A percentile compares a stretch with the other conserved stretches of the same genome.
Conservation (phyloP, 1,284 basidiomycete species). For the Rhodotorula sp. region DNA sequence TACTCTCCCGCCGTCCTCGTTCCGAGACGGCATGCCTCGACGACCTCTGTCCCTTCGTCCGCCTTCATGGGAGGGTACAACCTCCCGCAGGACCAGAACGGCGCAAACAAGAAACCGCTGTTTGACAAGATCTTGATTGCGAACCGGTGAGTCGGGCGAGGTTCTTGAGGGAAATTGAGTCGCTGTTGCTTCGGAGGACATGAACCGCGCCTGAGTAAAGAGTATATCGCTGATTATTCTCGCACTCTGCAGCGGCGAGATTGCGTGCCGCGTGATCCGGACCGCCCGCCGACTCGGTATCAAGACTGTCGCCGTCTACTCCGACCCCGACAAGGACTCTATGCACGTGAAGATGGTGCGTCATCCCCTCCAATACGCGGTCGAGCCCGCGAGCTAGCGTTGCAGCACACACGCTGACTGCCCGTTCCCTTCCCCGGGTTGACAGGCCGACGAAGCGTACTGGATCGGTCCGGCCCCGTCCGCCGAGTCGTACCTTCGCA, state of each 20-base stretch:
- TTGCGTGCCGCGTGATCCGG: conserved; percentile 86
- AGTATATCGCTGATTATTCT: not conserved
- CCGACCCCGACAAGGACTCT: conserved; percentile 73
- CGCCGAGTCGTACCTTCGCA: conserved; percentile 79
- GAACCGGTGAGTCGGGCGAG: conserved; percentile 59
- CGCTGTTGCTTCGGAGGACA: not conserved
- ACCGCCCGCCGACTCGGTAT: conserved; percentile 85
- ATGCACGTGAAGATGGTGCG: conserved; percentile 62
- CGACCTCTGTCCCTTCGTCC: no score
- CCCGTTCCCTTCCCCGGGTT: conserved; percentile 14
- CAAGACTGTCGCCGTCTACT: conserved; percentile 85
- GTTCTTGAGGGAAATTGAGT: not conserved
- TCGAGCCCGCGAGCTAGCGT: not conserved
- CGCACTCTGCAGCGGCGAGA: conserved; percentile 69
- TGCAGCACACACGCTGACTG: conserved; percentile 4
- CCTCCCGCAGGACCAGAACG: not conserved
- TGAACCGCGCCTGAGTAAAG: no score
- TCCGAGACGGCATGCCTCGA: not conserved
- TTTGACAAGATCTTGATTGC: conserved; percentile 76
- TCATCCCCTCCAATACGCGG: not conserved
- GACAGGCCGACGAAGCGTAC: conserved; percentile 89
- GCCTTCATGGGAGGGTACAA: no score
- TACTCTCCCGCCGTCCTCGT: no score
- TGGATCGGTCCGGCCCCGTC: conserved; percentile 87
- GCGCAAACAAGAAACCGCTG: conserved; percentile 23